phyloP scores from a whole-genome alignment of 331 rosid species.

The Malus hybrid region DNA sequence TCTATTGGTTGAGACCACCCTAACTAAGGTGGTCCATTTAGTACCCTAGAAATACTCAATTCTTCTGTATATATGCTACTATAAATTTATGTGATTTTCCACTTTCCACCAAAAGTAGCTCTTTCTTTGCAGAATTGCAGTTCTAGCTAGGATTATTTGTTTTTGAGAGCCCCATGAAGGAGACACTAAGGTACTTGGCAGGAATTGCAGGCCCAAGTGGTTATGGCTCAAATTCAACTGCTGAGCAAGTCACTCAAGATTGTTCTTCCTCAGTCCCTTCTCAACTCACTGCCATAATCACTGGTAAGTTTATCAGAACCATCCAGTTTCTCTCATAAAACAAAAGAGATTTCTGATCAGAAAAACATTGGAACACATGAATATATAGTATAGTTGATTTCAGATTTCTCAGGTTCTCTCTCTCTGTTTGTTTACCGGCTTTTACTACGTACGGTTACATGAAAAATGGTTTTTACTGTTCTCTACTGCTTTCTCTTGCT shows the following conservation, averaged over 20 bases:
- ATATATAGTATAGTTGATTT: too few relatives aligned
- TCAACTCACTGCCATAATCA: slow-evolving; percentile 74
- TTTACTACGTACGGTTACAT: too few relatives aligned
- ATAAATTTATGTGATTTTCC: slow-evolving; percentile 8
- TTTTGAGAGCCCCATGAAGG: slow-evolving; percentile 58
- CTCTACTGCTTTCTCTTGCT: too few relatives aligned
- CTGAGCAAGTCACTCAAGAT: slow-evolving; percentile 70
- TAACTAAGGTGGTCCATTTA: slow-evolving; percentile 21
- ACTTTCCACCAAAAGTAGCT: slow-evolving; percentile 9
- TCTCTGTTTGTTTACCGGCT: neutral
- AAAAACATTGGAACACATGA: too few relatives aligned
- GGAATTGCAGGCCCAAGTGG: slow-evolving; percentile 98
- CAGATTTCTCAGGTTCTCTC: neutral
- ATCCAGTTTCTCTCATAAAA: neutral
- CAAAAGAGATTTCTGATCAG: too few relatives aligned
- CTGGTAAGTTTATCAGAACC: slow-evolving; percentile 38
- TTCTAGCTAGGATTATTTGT: slow-evolving; percentile 16
- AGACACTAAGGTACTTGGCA: slow-evolving; percentile 80
- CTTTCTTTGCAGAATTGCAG: neutral
- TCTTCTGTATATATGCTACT: neutral
- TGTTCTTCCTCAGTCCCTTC: slow-evolving; percentile 29
- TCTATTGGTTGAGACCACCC: slow-evolving; percentile 14
- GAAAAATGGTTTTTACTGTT: too few relatives aligned
- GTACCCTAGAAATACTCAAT: slow-evolving; percentile 2
- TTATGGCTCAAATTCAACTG: slow-evolving; percentile 89